These are phyloP conservation scores for Xanthoconium stramineum DNA, from an alignment of 768 basidiomycete species.

Conservation along the genomic window DNA sequence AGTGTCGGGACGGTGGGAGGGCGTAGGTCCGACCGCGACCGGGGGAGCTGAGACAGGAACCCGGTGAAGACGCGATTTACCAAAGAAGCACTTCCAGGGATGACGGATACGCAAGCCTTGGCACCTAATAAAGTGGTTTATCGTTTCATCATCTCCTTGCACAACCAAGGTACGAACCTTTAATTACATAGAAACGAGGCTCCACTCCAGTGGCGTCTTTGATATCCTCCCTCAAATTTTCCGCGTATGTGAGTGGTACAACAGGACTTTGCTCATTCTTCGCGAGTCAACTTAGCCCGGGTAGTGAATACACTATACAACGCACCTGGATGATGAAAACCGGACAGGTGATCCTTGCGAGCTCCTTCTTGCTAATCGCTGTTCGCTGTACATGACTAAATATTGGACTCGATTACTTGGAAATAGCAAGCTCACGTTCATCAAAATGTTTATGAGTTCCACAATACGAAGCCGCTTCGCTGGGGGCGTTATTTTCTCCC, in stretches of 20 bases:
- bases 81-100: constrained; percentile 55
- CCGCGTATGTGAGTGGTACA: constrained; percentile 55
- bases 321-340: constrained; percentile 67
- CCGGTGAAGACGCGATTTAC: constrained; percentile 61
- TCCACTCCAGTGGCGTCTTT: constrained; percentile 45
- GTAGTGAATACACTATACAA: neutral
- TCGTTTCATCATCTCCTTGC: neutral
- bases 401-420: neutral
- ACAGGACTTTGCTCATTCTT: constrained; percentile 61
- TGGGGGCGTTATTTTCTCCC: constrained; percentile 58
- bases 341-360: constrained; percentile 56
- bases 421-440: constrained; percentile 48
- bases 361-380: constrained; percentile 44
- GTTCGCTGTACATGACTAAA: constrained; percentile 43
- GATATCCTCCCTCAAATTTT: constrained; percentile 48
- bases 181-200: constrained; percentile 54
- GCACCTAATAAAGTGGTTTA: constrained; percentile 40
- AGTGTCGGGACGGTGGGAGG: constrained; percentile 33
- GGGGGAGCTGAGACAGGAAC: constrained; percentile 58
- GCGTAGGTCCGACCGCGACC: constrained; percentile 44
- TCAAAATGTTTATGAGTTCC: constrained; percentile 51
- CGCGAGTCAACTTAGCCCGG: constrained; percentile 1
- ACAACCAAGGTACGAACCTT: constrained; percentile 40
- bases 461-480: constrained; percentile 47
- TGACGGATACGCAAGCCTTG: constrained; percentile 51